Conservation (phyloP, 2,329 filamentous ascomycete genomes). For the Scleromitrula shiraiana region DNA sequence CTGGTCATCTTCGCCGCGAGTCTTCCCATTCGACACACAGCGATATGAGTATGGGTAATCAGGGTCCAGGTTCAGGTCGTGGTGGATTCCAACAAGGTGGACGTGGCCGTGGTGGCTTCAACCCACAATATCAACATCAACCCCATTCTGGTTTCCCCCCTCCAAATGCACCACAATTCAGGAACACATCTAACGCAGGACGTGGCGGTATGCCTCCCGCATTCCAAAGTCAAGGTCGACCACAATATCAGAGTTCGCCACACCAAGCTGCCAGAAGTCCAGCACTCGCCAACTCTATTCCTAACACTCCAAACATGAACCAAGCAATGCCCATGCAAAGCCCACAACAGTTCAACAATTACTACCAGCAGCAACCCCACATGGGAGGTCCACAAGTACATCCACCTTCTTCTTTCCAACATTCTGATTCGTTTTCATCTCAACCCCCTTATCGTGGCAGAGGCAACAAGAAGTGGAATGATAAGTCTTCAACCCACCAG, state of each 20-base stretch:
- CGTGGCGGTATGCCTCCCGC: slow-evolving; percentile 41
- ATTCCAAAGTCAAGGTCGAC: slow-evolving; percentile 38
- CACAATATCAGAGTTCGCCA: slow-evolving; percentile 55
- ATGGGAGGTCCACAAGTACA: slow-evolving; percentile 44
- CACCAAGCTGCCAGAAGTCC: slow-evolving; percentile 58
- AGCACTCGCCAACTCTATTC: slow-evolving; percentile 56
- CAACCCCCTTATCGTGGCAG: slow-evolving; percentile 6
- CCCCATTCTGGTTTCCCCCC: slow-evolving; percentile 48
- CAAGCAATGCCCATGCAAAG: slow-evolving; percentile 56
- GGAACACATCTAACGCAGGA: slow-evolving; percentile 34
- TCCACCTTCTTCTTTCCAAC: slow-evolving; percentile 31
- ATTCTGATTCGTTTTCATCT: slow-evolving; percentile 15
- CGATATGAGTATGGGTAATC: slow-evolving; percentile 60
- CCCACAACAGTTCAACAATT: slow-evolving; percentile 39
- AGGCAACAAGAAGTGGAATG: slow-evolving; percentile 17
- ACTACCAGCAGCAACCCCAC: slow-evolving; percentile 30
- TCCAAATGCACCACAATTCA: slow-evolving; percentile 20
- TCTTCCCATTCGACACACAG: slow-evolving; percentile 77
- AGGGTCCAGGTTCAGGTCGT: slow-evolving; percentile 41
- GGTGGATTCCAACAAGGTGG: slow-evolving; percentile 46
- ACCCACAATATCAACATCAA: slow-evolving; percentile 39
- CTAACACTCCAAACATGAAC: slow-evolving; percentile 62
- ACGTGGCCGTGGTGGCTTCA: slow-evolving; percentile 50
- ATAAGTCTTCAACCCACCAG: slow-evolving; percentile 23
- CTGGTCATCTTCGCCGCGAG: slow-evolving; percentile 75